Base-by-base conservation (phyloP, 768 basidiomycete species). In the Hemileccinum rubropunctum region DNA sequence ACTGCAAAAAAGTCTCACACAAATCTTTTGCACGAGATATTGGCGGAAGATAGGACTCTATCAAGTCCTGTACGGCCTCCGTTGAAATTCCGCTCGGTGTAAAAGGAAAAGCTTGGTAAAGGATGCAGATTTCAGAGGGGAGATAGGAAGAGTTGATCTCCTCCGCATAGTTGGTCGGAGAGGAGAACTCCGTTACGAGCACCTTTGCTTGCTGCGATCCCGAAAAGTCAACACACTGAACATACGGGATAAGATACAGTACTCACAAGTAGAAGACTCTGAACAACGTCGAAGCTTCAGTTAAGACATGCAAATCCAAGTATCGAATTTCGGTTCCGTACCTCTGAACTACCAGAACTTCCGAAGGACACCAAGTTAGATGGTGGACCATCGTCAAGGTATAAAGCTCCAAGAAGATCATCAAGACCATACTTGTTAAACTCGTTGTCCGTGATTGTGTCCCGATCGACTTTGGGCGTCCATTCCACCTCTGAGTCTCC, bases 311-410 rank as follows among this genome's bases (percentile, higher is more conserved):
- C 23, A 18, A 18, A 42, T n/a, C 13, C 7, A 37, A 48, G 12
- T 3, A 13, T 8, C 11, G 21, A 38, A 41, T 21, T 32, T 26
- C 23, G 44, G 32, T 32, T 45, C 60, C 71, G 26, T 49, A 80
- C 80, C 73, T 82, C 77, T 42, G 76, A 70, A 34, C 71, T 74
- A 30, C 75, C 77, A 34, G 75, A 73, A 21, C 76, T 73, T 28
- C 76, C 78, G 54, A 74, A 78, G 48, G 76, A 69, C 18, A 26
- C 11, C 23, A 27, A 2, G 23, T 52, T 45, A 10, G 50, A 54
- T 28, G 44, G 45, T 32, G 42, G 32, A 33, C 70, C 66, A 14
- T 67, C 63, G 37, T 76, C 74, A 11, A 79, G 65, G 51, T 76
- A 72, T 23, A 81, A 61, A 10, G 74, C 71, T n/a, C 77, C 78